Evolutionary conservation across 441 rosid genomes (phyloP).

Genomic region (Brassica hybrid): DNA sequence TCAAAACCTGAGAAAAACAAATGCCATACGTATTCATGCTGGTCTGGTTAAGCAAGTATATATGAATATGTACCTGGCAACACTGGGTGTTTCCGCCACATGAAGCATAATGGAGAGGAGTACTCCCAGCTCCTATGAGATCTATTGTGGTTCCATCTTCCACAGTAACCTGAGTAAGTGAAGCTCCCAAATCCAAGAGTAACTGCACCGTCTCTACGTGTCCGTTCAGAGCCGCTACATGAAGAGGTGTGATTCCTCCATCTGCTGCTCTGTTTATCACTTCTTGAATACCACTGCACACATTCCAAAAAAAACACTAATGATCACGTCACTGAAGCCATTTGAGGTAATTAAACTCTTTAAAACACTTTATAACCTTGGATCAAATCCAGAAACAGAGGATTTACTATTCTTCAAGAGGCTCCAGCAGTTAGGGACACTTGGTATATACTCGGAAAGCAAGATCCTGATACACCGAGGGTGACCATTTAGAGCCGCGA

Average conservation of each 20-base stretch:
- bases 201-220: slow-evolving; percentile 79
- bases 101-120: slow-evolving; percentile 94
- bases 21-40: neutral
- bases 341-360: neutral
- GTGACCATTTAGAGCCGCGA: slow-evolving; percentile 93
- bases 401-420: slow-evolving; percentile 47
- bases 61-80: slow-evolving; percentile 63
- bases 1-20: slow-evolving; percentile 65
- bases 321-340: neutral
- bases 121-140: slow-evolving; percentile 93
- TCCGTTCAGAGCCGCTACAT: slow-evolving; percentile 92
- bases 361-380: slow-evolving; percentile 46
- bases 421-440: slow-evolving; percentile 63
- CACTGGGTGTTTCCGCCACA: slow-evolving; percentile 94
- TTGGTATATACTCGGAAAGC: slow-evolving; percentile 83
- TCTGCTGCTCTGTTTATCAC: slow-evolving; percentile 83
- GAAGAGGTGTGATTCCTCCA: slow-evolving; percentile 93
- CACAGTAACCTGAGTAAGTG: slow-evolving; percentile 68
- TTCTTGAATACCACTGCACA: slow-evolving; percentile 62
- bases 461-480: slow-evolving; percentile 82
- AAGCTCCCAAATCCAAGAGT: slow-evolving; percentile 88
- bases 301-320: slow-evolving; percentile 27
- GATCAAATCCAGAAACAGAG: slow-evolving; percentile 60
- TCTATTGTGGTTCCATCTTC: slow-evolving; percentile 95
- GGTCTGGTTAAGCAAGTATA: neutral